A percentile compares a stretch with the other conserved stretches of the same genome.
Evolutionary conservation across 768 basidiomycete genomes (phyloP).

Genomic region (Pulveroboletus sp.): DNA sequence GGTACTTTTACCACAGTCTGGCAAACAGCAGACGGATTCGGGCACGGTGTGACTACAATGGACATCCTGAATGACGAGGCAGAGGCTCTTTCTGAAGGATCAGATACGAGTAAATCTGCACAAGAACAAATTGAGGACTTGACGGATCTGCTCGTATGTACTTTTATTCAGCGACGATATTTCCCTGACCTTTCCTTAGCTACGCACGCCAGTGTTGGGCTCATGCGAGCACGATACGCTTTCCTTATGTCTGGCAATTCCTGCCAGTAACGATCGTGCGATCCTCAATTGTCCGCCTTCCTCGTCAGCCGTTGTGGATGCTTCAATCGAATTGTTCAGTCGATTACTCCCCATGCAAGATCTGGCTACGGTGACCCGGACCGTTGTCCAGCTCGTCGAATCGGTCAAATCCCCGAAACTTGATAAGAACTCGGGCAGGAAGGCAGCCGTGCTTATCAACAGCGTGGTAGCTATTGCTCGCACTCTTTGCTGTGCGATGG

Average conservation of each 20-base stretch:
- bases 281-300: conserved; percentile 69
- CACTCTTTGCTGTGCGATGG: conserved; percentile 58
- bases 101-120: conserved; percentile 47
- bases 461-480: conserved; percentile 71
- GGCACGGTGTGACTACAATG: conserved; percentile 81
- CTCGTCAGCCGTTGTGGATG: conserved; percentile 80
- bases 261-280: conserved; percentile 42
- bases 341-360: conserved; percentile 79
- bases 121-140: conserved; percentile 78
- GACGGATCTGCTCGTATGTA: conserved; percentile 72
- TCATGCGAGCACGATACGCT: conserved; percentile 87
- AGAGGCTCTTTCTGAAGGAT: conserved; percentile 20
- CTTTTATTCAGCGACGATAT: neutral
- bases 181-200: conserved; percentile 13
- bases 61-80: conserved; percentile 48
- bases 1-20: conserved; percentile 85
- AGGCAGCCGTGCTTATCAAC: conserved; percentile 81
- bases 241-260: conserved; percentile 56
- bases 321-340: conserved; percentile 85
- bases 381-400: conserved; percentile 59
- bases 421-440: conserved; percentile 85
- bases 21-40: conserved; percentile 86
- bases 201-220: conserved; percentile 71
- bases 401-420: conserved; percentile 71
- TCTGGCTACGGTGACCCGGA: conserved; percentile 49